Conservation (phyloP, 2,329 filamentous ascomycete species). For the Lomentospora prolificans region DNA sequence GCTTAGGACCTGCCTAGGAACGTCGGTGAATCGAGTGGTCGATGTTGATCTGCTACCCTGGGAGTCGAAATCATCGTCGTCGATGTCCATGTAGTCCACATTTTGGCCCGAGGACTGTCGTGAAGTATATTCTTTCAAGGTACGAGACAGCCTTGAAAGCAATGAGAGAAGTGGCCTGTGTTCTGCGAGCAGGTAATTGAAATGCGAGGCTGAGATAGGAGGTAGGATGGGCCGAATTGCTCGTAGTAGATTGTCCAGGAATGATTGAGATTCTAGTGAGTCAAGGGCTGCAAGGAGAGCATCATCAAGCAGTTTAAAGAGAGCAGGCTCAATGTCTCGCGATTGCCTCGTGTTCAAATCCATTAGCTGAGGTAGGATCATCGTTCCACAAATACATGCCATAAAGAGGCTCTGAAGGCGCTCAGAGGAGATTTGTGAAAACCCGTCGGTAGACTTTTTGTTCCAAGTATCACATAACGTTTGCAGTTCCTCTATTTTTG, state of each 20-base stretch:
- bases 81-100: constrained; percentile 55
- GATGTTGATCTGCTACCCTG: constrained; percentile 40
- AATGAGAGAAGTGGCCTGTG: constrained; percentile 32
- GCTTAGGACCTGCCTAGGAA: constrained; percentile 36
- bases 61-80: constrained; percentile 54
- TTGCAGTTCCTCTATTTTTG: constrained; percentile 40
- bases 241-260: constrained; percentile 36
- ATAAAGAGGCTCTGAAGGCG: constrained; percentile 42
- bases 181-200: constrained; percentile 28
- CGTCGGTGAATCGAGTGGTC: constrained; percentile 23
- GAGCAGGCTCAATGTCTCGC: constrained; percentile 33
- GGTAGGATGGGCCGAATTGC: constrained; percentile 38
- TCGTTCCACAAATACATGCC: constrained; percentile 33
- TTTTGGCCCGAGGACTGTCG: constrained; percentile 25
- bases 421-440: constrained; percentile 39
- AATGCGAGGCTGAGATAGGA: constrained; percentile 24
- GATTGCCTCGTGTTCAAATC: constrained; percentile 38
- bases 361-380: constrained; percentile 37
- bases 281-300: constrained; percentile 29
- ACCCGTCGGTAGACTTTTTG: constrained; percentile 32
- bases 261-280: constrained; percentile 34
- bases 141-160: constrained; percentile 28
- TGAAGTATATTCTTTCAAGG: constrained; percentile 20
- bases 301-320: constrained; percentile 31
- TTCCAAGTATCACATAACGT: constrained; percentile 38